A percentile compares a stretch with the other conserved stretches of the same genome.
phyloP scores from a whole-genome alignment of 1,284 basidiomycete species.

The Cutaneotrichosporon dermatis region DNA sequence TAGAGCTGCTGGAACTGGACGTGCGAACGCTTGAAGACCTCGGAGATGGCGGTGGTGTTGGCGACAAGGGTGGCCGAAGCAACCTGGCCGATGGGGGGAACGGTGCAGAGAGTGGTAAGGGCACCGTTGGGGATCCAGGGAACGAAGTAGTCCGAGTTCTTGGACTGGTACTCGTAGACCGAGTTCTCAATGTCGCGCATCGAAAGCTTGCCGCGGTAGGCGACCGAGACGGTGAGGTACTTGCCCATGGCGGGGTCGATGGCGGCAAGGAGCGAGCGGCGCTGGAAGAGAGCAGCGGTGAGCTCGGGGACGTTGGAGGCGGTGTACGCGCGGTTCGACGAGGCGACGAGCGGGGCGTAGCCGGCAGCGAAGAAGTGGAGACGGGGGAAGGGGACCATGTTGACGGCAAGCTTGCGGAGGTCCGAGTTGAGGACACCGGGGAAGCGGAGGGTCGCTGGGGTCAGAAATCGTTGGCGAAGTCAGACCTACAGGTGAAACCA shows the following conservation, averaged over 20 bases:
- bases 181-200: constrained; percentile 43
- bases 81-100: constrained; percentile 73
- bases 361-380: constrained; percentile 88
- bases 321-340: constrained; percentile 59
- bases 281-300: constrained; percentile 40
- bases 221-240: constrained; percentile 45
- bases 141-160: constrained; percentile 44
- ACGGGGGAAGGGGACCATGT: constrained; percentile 87
- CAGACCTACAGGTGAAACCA: constrained; percentile 29
- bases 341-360: constrained; percentile 73
- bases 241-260: constrained; percentile 42
- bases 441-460: constrained; percentile 46
- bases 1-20: constrained; percentile 62
- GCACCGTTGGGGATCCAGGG: constrained; percentile 45
- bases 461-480: not conserved
- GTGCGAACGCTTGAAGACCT: constrained; percentile 78
- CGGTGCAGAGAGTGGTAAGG: constrained; percentile 61
- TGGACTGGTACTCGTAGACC: constrained; percentile 43
- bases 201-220: constrained; percentile 42
- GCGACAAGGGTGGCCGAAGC: constrained; percentile 73
- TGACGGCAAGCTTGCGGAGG: constrained; percentile 86
- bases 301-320: constrained; percentile 38
- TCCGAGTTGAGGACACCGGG: constrained; percentile 93
- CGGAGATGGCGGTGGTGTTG: constrained; percentile 76
- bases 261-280: constrained; percentile 36